Conservation (phyloP, 2,329 filamentous ascomycete genomes). For the Talaromyces sp. region DNA sequence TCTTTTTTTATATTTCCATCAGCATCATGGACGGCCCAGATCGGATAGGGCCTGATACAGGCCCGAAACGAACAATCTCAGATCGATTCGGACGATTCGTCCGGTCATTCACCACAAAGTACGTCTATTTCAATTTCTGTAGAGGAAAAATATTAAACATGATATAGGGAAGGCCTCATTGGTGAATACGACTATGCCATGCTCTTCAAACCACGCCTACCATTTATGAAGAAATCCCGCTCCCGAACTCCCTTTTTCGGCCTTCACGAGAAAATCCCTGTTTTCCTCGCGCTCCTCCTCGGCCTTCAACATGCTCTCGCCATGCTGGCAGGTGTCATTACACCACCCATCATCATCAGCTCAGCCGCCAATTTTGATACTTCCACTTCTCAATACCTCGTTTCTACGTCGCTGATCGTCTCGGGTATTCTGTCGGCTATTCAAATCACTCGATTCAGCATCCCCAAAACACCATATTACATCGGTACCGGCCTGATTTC, state of each 20-base stretch:
- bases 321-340: slow-evolving; percentile 62
- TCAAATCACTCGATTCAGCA: slow-evolving; percentile 65
- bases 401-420: slow-evolving; percentile 66
- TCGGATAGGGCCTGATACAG: slow-evolving; percentile 41
- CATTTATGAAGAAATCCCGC: slow-evolving; percentile 67
- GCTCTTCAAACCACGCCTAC: slow-evolving; percentile 76
- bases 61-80: slow-evolving; percentile 35
- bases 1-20: neutral
- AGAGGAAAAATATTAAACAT: neutral
- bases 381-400: slow-evolving; percentile 60
- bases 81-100: slow-evolving; percentile 35
- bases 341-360: slow-evolving; percentile 63
- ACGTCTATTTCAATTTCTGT: slow-evolving; percentile 15
- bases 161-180: slow-evolving; percentile 64
- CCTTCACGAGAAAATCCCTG: slow-evolving; percentile 64
- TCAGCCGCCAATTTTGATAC: slow-evolving; percentile 57
- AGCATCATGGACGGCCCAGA: slow-evolving; percentile 37
- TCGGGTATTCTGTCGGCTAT: slow-evolving; percentile 63
- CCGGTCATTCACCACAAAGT: slow-evolving; percentile 44
- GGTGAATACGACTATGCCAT: slow-evolving; percentile 88
- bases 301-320: slow-evolving; percentile 68
- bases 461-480: slow-evolving; percentile 61
- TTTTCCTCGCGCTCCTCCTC: slow-evolving; percentile 63
- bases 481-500: slow-evolving; percentile 65
- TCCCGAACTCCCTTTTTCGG: slow-evolving; percentile 67